Evolutionary conservation across 768 basidiomycete species (phyloP).

Genomic region (Boletus bicolor): DNA sequence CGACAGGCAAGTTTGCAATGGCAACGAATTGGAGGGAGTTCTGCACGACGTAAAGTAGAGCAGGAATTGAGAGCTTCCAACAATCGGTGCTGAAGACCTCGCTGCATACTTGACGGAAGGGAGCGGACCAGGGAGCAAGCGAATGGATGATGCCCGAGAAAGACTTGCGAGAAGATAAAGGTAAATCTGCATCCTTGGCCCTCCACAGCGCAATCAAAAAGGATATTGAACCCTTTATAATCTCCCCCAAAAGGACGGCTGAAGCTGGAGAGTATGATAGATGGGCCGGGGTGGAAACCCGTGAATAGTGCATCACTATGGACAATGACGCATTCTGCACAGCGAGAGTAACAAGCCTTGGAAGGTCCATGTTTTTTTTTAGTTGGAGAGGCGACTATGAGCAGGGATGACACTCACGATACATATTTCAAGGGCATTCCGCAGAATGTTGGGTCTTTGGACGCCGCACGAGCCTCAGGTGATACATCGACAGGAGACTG

Average conservation of each 20-base stretch:
- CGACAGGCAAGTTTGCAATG: slow-evolving; percentile 90
- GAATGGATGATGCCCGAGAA: slow-evolving; percentile 35
- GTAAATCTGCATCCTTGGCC: slow-evolving; percentile 42
- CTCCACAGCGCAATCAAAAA: slow-evolving; percentile 75
- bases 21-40: slow-evolving; percentile 98
- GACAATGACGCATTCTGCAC: slow-evolving; percentile 95
- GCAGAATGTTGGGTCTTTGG: slow-evolving; percentile 51
- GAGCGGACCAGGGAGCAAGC: slow-evolving; percentile 45
- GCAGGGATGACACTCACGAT: slow-evolving; percentile 49
- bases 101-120: slow-evolving; percentile 54
- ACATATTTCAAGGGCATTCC: slow-evolving; percentile 79
- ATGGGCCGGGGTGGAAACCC: slow-evolving; percentile 75
- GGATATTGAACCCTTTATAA: slow-evolving; percentile 92
- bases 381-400: background rate
- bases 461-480: slow-evolving; percentile 23
- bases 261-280: slow-evolving; percentile 90
- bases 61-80: slow-evolving; percentile 98
- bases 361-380: background rate
- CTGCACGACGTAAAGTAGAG: slow-evolving; percentile 92
- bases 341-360: slow-evolving; percentile 77
- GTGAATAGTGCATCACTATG: slow-evolving; percentile 99
- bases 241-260: slow-evolving; percentile 91
- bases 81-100: slow-evolving; percentile 90
- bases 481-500: slow-evolving; percentile 33
- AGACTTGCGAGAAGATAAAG: slow-evolving; percentile 41